Percentiles rank a stretch among this genome's conserved stretches.
phyloP scores from a whole-genome alignment of 768 basidiomycete genomes.

The Trametes elegans region DNA sequence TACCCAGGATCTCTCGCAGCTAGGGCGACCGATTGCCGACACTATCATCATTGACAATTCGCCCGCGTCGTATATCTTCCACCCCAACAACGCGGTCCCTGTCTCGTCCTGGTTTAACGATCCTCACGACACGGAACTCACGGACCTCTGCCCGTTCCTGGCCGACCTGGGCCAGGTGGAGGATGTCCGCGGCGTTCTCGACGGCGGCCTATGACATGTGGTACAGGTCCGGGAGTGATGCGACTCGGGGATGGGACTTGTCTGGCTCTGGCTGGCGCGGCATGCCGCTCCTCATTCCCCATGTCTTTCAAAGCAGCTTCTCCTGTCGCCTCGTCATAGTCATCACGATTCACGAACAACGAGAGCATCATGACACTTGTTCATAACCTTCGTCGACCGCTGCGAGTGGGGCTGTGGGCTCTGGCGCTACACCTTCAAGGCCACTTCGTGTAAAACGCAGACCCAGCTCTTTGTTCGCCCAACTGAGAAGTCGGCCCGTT shows the following conservation, averaged over 20 bases:
- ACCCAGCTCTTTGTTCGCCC: background rate
- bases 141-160: constrained; percentile 93
- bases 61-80: constrained; percentile 98
- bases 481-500: background rate
- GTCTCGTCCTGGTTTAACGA: constrained; percentile 99
- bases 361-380: constrained; percentile 7
- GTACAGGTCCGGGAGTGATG: constrained; percentile 9
- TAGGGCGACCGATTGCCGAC: constrained; percentile 90
- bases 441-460: background rate
- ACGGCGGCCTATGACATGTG: constrained; percentile 28
- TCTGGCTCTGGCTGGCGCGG: constrained; percentile 3
- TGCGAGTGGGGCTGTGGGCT: background rate
- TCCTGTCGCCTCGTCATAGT: constrained; percentile 19
- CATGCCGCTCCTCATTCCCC: constrained; percentile 4
- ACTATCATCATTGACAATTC: constrained; percentile 99
- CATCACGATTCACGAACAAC: constrained; percentile 14
- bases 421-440: background rate
- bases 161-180: constrained; percentile 80
- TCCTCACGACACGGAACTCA: constrained; percentile 96
- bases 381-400: background rate
- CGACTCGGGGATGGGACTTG: background rate
- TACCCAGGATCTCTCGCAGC: constrained; percentile 92
- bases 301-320: constrained; percentile 15
- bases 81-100: constrained; percentile 98
- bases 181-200: constrained; percentile 69